Evolutionary conservation across 2,329 filamentous ascomycete species (phyloP), one percentile per base, ranked within the genome.

Genomic region (Arthrobotrys conoides): DNA sequence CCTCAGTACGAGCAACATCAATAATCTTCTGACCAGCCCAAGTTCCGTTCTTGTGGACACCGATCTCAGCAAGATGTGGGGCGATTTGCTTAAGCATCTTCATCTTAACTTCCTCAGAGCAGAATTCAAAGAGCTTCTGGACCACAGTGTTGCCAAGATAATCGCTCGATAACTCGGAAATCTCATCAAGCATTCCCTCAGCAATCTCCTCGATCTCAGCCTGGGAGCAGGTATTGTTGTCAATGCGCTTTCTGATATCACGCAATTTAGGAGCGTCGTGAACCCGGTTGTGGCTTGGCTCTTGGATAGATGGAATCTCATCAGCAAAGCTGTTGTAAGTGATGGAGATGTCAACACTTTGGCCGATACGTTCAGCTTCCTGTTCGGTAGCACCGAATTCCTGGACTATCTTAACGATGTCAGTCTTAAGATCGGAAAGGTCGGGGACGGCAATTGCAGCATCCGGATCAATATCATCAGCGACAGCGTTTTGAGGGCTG

Each of bases 11-110:
- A 84, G 94, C 95, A 5, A 97, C 93, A 83, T 98, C 95, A 81
- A 99, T 98, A 83, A 99, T 98, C 88, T 98, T 99, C 86, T 99
- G 96, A 0, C 96, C 96, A 69, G 96, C 96, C 96, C 96, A 99
- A 0, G 96, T 99, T 80, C 96, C 96, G 83, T 99, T 99, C 89
- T 99, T 99, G 88, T 99, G 96, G 6, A 97, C 91, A 82, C 96
- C 96, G 85, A 98, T 97, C 85, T 98, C 94, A 27, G 95, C 94
- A 84, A 98, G 89, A 83, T 97, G 94, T 73, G 95, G 94, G 1
- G 92, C 90, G 82, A 99, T 97, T 83, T 94, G 90, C 14, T 87
- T 85, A 73, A 99, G 87, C 96, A 99, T 98, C 71, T 92, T 91
- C 84, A 97, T 94, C 82, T 96, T 94, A 49, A 95, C 90, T 49